These are phyloP conservation scores for Ochetophila trinervis DNA, from an alignment of 306 rosid species.

Conservation along the genomic window DNA sequence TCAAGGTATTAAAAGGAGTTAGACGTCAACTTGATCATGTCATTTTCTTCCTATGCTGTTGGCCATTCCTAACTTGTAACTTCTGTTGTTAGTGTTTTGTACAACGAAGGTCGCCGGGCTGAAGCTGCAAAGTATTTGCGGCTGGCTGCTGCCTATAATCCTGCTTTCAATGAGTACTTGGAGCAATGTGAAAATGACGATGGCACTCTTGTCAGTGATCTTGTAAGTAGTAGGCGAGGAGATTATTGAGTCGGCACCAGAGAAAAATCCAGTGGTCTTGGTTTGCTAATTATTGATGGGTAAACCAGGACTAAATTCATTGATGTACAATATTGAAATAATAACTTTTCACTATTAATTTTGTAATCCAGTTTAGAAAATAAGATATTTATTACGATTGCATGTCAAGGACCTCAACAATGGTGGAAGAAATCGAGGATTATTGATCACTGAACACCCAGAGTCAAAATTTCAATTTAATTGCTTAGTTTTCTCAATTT, in stretches of 20 bases:
- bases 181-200: constrained; percentile 60
- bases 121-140: constrained; percentile 83
- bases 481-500: too few relatives aligned
- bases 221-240: constrained; percentile 57
- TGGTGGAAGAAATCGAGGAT: too few relatives aligned
- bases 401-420: too few relatives aligned
- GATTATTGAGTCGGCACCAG: constrained; percentile 43
- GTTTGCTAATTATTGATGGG: background rate
- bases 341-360: too few relatives aligned
- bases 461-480: too few relatives aligned
- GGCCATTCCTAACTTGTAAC: background rate
- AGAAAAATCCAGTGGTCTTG: background rate
- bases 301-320: background rate
- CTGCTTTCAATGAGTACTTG: constrained; percentile 56
- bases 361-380: too few relatives aligned
- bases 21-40: background rate
- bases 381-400: too few relatives aligned
- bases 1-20: constrained; percentile 54
- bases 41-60: background rate
- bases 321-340: too few relatives aligned
- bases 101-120: constrained; percentile 57
- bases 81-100: constrained; percentile 57
- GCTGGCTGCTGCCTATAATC: constrained; percentile 62
- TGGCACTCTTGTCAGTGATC: constrained; percentile 51
- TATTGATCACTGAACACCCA: too few relatives aligned